phyloP scores from a whole-genome alignment of 345 rosid genomes.

The Diplotaxis tenuifolia region DNA sequence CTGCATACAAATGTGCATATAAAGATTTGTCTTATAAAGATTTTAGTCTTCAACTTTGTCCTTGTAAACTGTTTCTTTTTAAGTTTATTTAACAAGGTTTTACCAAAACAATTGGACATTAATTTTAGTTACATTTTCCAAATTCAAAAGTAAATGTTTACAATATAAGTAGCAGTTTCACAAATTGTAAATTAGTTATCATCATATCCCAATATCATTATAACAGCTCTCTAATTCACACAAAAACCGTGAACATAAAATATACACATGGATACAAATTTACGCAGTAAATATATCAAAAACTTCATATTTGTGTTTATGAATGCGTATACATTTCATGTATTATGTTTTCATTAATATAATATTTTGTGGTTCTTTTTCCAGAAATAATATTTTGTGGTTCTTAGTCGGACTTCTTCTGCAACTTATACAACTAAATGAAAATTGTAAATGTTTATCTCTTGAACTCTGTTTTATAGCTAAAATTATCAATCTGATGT shows the following conservation, averaged over 20 bases:
- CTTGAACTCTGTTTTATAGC: too few species aligned
- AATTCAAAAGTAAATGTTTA: neutral
- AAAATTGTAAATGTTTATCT: neutral
- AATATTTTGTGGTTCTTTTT: neutral
- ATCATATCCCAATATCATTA: neutral
- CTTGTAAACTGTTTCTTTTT: neutral
- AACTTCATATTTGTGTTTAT: neutral
- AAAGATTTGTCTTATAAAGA: neutral
- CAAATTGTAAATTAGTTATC: neutral
- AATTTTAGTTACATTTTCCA: neutral
- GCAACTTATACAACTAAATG: neutral
- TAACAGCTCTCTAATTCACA: neutral
- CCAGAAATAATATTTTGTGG: too few species aligned
- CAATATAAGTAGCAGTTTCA: neutral
- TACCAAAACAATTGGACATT: neutral
- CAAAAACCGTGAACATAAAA: neutral
- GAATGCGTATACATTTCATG: neutral
- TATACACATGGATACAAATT: neutral
- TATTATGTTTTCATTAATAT: neutral
- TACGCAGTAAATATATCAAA: neutral
- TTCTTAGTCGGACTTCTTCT: neutral
- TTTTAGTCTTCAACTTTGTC: neutral
- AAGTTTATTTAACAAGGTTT: neutral
- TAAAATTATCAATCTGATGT: too few species aligned
- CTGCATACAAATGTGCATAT: neutral